phyloP scores from a whole-genome alignment of 352 stramenopile species.

The Pythium diclinum region DNA sequence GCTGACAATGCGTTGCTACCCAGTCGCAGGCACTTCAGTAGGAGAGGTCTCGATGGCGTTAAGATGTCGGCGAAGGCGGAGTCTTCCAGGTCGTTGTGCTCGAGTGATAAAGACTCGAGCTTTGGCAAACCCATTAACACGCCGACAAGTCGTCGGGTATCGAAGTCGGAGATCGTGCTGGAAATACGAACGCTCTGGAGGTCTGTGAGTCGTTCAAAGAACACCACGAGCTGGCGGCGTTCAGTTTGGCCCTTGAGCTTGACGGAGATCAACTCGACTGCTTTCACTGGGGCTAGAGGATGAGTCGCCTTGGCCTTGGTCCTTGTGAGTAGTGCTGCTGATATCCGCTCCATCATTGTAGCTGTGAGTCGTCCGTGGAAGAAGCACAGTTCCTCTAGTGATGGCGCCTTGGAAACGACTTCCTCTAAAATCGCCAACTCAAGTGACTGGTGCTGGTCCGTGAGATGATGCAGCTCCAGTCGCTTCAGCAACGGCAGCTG shows the following conservation, averaged over 20 bases:
- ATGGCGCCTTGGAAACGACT: slow-evolving; percentile 31
- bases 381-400: slow-evolving; percentile 53
- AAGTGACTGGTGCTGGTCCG: slow-evolving; percentile 44
- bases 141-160: slow-evolving; percentile 49
- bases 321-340: slow-evolving; percentile 20
- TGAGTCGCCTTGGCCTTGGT: background rate
- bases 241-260: slow-evolving; percentile 38
- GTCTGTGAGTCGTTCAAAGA: slow-evolving; percentile 37
- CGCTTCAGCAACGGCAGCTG: slow-evolving; percentile 39
- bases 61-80: slow-evolving; percentile 37
- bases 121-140: slow-evolving; percentile 32
- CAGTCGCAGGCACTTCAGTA: slow-evolving; percentile 48
- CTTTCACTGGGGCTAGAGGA: slow-evolving; percentile 24
- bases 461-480: slow-evolving; percentile 69
- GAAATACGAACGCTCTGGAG: slow-evolving; percentile 53
- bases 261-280: slow-evolving; percentile 68
- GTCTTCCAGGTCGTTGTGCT: slow-evolving; percentile 80
- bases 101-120: slow-evolving; percentile 52
- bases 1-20: slow-evolving; percentile 59
- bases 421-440: slow-evolving; percentile 30
- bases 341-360: slow-evolving; percentile 40
- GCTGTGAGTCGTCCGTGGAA: slow-evolving; percentile 70
- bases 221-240: slow-evolving; percentile 38
- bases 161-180: slow-evolving; percentile 57
- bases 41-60: slow-evolving; percentile 20